Evolutionary conservation across 2,329 filamentous ascomycete species (phyloP).

Genomic region (Diaporthe sp.): DNA sequence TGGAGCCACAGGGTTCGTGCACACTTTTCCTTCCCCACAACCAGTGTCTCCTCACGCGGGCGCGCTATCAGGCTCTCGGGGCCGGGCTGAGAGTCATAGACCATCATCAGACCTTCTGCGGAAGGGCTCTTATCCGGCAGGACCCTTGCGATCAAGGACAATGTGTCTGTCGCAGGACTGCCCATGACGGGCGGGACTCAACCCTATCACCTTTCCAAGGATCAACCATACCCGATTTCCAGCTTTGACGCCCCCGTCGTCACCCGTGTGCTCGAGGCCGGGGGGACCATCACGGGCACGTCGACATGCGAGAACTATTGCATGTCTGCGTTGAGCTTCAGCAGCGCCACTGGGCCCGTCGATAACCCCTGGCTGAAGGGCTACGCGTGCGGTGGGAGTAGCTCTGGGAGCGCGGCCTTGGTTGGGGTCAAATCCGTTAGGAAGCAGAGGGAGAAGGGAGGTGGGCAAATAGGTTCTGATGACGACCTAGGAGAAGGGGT

Average conservation of each 20-base stretch:
- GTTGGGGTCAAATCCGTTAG: constrained; percentile 44
- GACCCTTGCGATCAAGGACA: constrained; percentile 44
- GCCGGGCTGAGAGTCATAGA: constrained; percentile 23
- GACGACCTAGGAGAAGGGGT: constrained; percentile 46
- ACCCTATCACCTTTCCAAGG: constrained; percentile 39
- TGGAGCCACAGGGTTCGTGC: constrained; percentile 38
- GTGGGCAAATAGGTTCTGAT: constrained; percentile 19
- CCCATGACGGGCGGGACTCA: constrained; percentile 43
- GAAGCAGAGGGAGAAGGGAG: constrained; percentile 39
- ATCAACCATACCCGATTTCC: constrained; percentile 40
- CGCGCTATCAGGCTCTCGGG: neutral
- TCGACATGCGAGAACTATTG: constrained; percentile 45
- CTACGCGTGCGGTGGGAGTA: constrained; percentile 45
- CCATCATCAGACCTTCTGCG: constrained; percentile 28
- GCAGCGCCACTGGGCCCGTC: constrained; percentile 43
- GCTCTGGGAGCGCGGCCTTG: constrained; percentile 53
- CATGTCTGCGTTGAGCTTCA: constrained; percentile 43
- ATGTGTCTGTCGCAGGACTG: constrained; percentile 43
- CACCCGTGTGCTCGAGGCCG: constrained; percentile 40
- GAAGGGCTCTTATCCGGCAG: constrained; percentile 39
- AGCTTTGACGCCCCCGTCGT: constrained; percentile 43
- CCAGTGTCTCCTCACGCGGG: neutral
- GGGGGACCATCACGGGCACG: constrained; percentile 41
- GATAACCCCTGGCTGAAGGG: constrained; percentile 43
- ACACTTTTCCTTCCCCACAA: neutral